Percentiles rank a stretch among this genome's conserved stretches.
Evolutionary conservation across 2,329 filamentous ascomycete species (phyloP).

Genomic region (Colletotrichum sidae): DNA sequence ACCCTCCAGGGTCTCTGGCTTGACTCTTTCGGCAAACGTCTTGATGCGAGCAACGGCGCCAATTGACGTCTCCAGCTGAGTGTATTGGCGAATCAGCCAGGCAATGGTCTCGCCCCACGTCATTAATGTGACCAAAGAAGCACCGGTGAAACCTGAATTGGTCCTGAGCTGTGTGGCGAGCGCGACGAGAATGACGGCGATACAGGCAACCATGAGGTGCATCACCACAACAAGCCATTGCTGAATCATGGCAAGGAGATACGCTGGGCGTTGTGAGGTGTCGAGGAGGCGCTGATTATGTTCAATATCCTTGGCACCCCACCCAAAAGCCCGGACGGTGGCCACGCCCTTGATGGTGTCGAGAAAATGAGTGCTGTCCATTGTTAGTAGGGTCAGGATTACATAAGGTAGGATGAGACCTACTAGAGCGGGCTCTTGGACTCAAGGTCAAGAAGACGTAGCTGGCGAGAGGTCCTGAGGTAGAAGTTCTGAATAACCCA

Average conservation of each 20-base stretch:
- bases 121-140: conserved; percentile 49
- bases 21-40: conserved; percentile 37
- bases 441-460: conserved; percentile 68
- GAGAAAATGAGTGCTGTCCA: conserved; percentile 55
- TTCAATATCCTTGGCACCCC: conserved; percentile 56
- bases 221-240: conserved; percentile 65
- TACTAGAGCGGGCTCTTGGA: conserved; percentile 66
- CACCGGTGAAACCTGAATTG: conserved; percentile 48
- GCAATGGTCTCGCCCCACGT: conserved; percentile 44
- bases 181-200: conserved; percentile 60
- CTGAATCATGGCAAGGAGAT: conserved; percentile 66
- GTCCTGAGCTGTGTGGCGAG: conserved; percentile 54
- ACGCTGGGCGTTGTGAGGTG: conserved; percentile 64
- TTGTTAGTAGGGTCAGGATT: neutral
- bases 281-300: conserved; percentile 60
- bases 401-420: conserved; percentile 28
- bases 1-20: conserved; percentile 28
- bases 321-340: conserved; percentile 66
- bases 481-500: conserved; percentile 66
- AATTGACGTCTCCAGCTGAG: conserved; percentile 41
- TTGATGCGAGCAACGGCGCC: conserved; percentile 40
- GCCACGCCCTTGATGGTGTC: conserved; percentile 63
- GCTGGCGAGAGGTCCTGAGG: conserved; percentile 66
- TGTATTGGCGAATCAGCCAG: conserved; percentile 46
- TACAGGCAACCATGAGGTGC: conserved; percentile 57